Evolutionary conservation across 2,329 filamentous ascomycete species (phyloP).

Genomic region (Talaromyces atroroseus): DNA sequence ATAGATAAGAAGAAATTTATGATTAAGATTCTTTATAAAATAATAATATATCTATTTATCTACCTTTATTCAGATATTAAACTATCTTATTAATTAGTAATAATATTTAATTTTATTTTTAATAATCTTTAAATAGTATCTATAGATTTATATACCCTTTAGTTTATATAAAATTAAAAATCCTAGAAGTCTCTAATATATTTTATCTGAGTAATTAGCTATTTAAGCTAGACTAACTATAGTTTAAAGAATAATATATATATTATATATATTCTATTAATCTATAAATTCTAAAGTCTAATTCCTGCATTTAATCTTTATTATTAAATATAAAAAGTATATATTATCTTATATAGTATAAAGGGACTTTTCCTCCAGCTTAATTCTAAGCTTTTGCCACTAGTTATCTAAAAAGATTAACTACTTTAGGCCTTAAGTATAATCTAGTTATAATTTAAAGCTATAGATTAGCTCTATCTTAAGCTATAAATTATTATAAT

Average conservation of each 20-base stretch:
- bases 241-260: not conserved
- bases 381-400: too few species aligned
- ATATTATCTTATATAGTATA: not conserved
- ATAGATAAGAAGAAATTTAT: not conserved
- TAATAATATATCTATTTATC: not conserved
- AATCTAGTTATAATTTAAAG: too few species aligned
- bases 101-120: slow-evolving; percentile 12
- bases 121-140: slow-evolving; percentile 19
- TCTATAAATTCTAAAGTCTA: too few species aligned
- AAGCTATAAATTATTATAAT: slow-evolving; percentile 4
- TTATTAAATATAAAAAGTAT: not conserved
- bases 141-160: slow-evolving; percentile 19
- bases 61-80: not conserved
- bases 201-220: slow-evolving; percentile 7
- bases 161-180: slow-evolving; percentile 21
- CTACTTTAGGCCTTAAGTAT: not conserved
- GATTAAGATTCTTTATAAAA: not conserved
- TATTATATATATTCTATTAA: not conserved
- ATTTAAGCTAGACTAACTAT: not conserved
- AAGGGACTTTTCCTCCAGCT: too few species aligned
- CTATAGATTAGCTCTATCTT: slow-evolving; percentile 3
- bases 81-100: not conserved
- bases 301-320: too few species aligned
- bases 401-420: not conserved
- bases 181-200: slow-evolving; percentile 18